Evolutionary conservation across 495 filamentous ascomycete genomes (phyloP).

Genomic region (Xylaria longipes): DNA sequence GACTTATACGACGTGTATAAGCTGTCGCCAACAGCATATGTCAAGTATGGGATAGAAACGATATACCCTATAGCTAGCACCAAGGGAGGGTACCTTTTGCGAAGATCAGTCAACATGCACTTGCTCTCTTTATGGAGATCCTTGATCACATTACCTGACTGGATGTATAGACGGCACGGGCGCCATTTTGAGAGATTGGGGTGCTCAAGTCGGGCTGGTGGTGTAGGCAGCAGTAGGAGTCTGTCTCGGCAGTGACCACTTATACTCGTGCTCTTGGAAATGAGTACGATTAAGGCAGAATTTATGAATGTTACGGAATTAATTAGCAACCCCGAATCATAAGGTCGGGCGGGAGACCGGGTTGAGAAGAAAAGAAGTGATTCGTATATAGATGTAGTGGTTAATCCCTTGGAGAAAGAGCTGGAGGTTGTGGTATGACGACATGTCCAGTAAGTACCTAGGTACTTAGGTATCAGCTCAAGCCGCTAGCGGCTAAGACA

Average conservation of each 20-base stretch:
- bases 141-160: conserved; percentile 33
- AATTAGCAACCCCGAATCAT: not conserved
- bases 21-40: conserved; percentile 43
- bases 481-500: conserved; percentile 3
- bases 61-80: conserved; percentile 45
- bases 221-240: not conserved
- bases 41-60: conserved; percentile 43
- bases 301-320: not conserved
- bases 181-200: conserved; percentile 37
- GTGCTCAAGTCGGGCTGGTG: not conserved
- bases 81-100: conserved; percentile 47
- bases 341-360: not conserved
- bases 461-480: not conserved
- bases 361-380: not conserved
- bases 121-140: not conserved
- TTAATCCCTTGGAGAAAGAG: not conserved
- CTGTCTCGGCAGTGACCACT: not conserved
- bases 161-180: conserved; percentile 41
- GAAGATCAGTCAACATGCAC: conserved; percentile 6
- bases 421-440: conserved; percentile 13
- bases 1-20: conserved; percentile 52
- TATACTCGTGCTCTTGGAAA: not conserved
- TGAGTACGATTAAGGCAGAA: not conserved
- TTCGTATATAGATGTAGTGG: not conserved
- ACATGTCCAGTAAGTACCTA: no score